A percentile compares a stretch with the other conserved stretches of the same genome.
These are phyloP conservation scores for Calcarisporium arbuscula DNA, from an alignment of 2,329 filamentous ascomycete genomes.

Conservation along the genomic window DNA sequence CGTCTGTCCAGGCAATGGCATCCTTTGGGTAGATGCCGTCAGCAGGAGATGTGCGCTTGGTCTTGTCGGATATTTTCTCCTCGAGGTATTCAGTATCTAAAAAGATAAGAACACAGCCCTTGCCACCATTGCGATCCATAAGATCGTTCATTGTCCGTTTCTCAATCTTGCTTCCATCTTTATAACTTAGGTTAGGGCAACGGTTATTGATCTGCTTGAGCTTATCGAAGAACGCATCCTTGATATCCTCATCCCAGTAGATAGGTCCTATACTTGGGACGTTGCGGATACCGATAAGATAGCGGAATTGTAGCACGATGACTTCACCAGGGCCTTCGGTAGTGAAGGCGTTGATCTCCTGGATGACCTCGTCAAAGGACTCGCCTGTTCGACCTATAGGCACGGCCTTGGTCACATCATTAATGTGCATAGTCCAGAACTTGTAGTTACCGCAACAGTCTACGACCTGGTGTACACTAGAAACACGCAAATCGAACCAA, in stretches of 20 bases:
- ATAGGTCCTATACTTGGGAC: conserved; percentile 18
- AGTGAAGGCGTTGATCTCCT: conserved; percentile 39
- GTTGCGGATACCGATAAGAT: conserved; percentile 33
- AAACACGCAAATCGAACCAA: conserved; percentile 41
- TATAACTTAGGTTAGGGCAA: conserved; percentile 21
- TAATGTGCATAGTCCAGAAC: conserved; percentile 37
- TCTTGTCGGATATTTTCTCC: conserved; percentile 11
- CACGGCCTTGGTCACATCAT: conserved; percentile 22
- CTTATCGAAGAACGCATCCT: conserved; percentile 34
- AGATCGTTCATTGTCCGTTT: conserved; percentile 22
- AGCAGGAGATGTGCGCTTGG: conserved; percentile 15
- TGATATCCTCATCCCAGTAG: conserved; percentile 30
- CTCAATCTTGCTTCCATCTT: conserved; percentile 10
- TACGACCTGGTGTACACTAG: conserved; percentile 18
- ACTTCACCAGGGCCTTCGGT: conserved; percentile 35
- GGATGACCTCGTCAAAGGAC: conserved; percentile 34
- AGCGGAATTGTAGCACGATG: conserved; percentile 39
- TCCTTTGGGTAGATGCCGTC: conserved; percentile 23
- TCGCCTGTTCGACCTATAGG: conserved; percentile 40
- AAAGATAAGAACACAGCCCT: conserved; percentile 26
- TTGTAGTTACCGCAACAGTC: no score
- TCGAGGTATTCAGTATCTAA: conserved; percentile 18
- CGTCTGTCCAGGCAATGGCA: conserved; percentile 18
- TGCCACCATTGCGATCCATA: conserved; percentile 24
- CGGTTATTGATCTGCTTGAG: conserved; percentile 35